Conservation (phyloP, 177 flowering plant genomes). For the Vitis hybrid region DNA sequence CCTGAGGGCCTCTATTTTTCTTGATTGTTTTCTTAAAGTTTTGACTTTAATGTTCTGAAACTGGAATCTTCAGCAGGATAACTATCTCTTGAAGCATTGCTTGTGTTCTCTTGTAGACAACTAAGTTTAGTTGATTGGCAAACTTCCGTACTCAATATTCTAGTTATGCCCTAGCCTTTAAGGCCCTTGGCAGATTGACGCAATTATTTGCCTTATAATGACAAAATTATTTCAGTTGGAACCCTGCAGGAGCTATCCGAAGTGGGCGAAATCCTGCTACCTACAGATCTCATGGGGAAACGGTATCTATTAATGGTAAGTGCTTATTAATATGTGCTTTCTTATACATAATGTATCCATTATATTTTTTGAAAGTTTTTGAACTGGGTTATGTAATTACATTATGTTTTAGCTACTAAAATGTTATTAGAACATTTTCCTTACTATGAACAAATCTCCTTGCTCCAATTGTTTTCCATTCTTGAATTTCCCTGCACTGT, state of each 20-base stretch:
- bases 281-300: slow-evolving; percentile 65
- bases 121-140: not conserved
- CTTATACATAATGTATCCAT: not conserved
- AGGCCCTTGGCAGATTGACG: not conserved
- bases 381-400: not conserved
- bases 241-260: slow-evolving; percentile 91
- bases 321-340: not conserved
- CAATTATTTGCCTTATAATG: slow-evolving; percentile 3
- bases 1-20: not conserved
- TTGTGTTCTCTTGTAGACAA: not conserved
- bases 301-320: slow-evolving; percentile 74
- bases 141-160: not conserved
- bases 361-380: not conserved
- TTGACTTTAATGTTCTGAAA: too few species aligned
- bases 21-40: not conserved
- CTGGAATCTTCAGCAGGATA: too few species aligned
- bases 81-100: too few species aligned
- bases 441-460: too few species aligned
- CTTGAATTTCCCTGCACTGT: not conserved
- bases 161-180: not conserved
- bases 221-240: slow-evolving; percentile 69
- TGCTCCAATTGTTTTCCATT: too few species aligned
- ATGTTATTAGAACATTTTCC: too few species aligned
- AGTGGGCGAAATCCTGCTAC: slow-evolving; percentile 86
- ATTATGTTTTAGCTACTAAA: too few species aligned